A percentile compares a stretch with the other conserved stretches of the same genome.
Evolutionary conservation across 164 flowering plant species (phyloP).

Genomic region (Aristolochia contorta): DNA sequence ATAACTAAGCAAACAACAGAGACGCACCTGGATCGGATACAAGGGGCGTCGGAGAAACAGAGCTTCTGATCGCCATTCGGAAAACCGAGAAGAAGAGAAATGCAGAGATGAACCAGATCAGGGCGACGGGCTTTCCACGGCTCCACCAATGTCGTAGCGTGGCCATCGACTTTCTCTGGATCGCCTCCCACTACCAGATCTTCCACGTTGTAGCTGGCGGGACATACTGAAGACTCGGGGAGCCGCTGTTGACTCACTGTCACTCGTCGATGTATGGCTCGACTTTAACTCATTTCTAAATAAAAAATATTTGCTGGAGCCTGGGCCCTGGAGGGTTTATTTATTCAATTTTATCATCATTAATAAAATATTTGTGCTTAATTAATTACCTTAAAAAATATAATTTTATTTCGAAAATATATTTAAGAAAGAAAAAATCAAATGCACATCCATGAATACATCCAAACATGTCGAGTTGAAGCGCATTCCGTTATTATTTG

Average conservation of each 20-base stretch:
- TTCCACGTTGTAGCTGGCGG: neutral
- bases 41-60: constrained; percentile 12
- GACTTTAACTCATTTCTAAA: neutral
- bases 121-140: constrained; percentile 22
- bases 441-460: neutral
- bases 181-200: neutral
- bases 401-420: no score
- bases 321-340: no score
- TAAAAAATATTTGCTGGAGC: no score
- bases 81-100: constrained; percentile 34
- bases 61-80: constrained; percentile 39
- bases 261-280: neutral
- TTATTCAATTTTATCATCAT: no score
- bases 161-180: constrained; percentile 10
- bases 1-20: neutral
- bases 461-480: no score
- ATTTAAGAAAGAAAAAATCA: neutral
- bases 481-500: no score
- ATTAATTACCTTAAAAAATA: no score
- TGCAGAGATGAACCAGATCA: constrained; percentile 46
- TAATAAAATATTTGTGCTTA: no score
- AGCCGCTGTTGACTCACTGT: neutral
- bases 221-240: neutral
- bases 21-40: neutral
- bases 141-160: constrained; percentile 29